Evolutionary conservation across 306 rosid species (phyloP).

Genomic region (Cicer bijugum): DNA sequence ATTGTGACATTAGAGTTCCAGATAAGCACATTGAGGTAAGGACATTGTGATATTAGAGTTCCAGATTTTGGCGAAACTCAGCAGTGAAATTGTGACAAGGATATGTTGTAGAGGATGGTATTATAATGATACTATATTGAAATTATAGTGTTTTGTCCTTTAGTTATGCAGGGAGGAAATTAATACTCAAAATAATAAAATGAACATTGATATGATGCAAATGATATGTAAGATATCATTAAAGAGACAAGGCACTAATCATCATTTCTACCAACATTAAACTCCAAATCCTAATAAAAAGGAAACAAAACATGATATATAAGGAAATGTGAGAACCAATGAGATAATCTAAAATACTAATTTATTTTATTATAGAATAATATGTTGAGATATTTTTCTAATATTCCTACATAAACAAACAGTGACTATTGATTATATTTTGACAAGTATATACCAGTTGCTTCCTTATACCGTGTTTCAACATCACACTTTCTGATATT

Average conservation of each 20-base stretch:
- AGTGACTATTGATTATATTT: constrained; percentile 32
- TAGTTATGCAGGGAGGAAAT: constrained; percentile 1
- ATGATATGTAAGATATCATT: not conserved
- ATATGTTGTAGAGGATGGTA: not conserved
- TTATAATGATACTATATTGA: not conserved
- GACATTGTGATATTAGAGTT: not conserved
- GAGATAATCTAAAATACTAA: not conserved
- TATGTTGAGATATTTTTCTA: not conserved
- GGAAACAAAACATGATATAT: not conserved
- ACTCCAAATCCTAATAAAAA: not conserved
- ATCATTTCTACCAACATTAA: not conserved
- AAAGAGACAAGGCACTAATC: not conserved
- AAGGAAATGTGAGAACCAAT: not conserved
- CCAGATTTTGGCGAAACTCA: not conserved
- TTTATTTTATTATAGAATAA: not conserved
- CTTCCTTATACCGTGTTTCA: constrained; percentile 12
- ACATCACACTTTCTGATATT: constrained; percentile 45
- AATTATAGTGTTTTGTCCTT: not conserved
- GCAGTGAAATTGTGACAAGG: not conserved
- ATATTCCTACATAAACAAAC: constrained; percentile 5
- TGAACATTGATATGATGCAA: not conserved
- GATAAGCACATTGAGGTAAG: not conserved
- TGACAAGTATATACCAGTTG: constrained; percentile 15
- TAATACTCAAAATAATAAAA: not conserved
- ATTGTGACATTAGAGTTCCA: not conserved